Percentiles rank a stretch among this genome's conserved stretches.
Evolutionary conservation across 805 yeast genomes (phyloP).

Genomic region (Ogataea zsoltii): DNA sequence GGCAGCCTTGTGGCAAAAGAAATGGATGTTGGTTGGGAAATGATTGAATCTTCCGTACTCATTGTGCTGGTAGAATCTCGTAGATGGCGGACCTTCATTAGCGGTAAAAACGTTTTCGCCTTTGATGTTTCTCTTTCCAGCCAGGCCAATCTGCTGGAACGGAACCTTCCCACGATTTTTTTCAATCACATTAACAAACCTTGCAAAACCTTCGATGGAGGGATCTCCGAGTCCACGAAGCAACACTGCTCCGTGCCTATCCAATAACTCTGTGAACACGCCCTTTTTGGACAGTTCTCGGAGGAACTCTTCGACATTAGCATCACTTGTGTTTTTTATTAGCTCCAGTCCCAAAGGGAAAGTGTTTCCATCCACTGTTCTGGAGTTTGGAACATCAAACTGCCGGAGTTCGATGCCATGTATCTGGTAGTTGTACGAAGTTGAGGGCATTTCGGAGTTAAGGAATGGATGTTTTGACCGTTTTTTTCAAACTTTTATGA

Average conservation of each 20-base stretch:
- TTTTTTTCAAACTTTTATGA: too few relatives aligned
- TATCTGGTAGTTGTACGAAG: not conserved
- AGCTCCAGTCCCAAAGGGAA: conserved; percentile 2
- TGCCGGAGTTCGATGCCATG: not conserved
- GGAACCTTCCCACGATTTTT: conserved; percentile 23
- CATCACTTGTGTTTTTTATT: not conserved
- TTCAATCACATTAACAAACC: conserved; percentile 26
- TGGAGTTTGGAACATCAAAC: not conserved
- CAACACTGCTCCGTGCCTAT: conserved; percentile 30
- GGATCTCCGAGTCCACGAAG: conserved; percentile 25
- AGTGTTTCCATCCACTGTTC: conserved; percentile 2
- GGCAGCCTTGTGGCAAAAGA: conserved; percentile 24
- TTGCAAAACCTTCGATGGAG: conserved; percentile 23
- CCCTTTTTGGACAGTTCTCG: conserved; percentile 1
- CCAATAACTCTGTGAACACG: conserved; percentile 1
- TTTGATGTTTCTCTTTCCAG: conserved; percentile 28
- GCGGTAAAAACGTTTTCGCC: conserved; percentile 33
- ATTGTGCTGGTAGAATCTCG: conserved; percentile 24
- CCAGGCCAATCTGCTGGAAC: conserved; percentile 34
- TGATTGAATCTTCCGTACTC: conserved; percentile 30
- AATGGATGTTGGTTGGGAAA: conserved; percentile 30
- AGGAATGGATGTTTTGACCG: not conserved
- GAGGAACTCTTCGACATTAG: not conserved
- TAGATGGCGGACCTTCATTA: conserved; percentile 32
- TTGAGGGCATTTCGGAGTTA: not conserved